phyloP scores from a whole-genome alignment of 2,329 filamentous ascomycete species.

The Claviceps africana region DNA sequence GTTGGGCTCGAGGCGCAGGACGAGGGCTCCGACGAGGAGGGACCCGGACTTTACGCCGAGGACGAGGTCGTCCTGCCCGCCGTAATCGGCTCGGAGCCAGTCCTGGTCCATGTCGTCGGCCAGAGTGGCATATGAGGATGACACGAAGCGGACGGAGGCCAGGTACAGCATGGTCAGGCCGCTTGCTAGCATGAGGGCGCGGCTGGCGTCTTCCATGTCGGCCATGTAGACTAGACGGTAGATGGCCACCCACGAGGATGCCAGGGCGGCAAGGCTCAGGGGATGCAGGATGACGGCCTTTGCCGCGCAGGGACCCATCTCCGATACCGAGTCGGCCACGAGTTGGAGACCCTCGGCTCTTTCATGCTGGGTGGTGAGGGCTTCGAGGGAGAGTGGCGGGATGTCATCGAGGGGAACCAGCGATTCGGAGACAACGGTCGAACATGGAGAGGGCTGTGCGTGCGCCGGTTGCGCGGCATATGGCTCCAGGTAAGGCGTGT shows the following conservation, averaged over 20 bases:
- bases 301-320: constrained; percentile 61
- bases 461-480: constrained; percentile 21
- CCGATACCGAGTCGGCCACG: constrained; percentile 67
- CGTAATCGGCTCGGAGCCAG: constrained; percentile 37
- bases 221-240: constrained; percentile 33
- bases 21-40: constrained; percentile 55
- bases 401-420: constrained; percentile 31
- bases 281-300: constrained; percentile 51
- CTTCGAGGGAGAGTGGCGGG: constrained; percentile 49
- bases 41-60: constrained; percentile 54
- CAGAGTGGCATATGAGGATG: constrained; percentile 45
- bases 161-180: constrained; percentile 52
- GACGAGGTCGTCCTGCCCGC: constrained; percentile 37
- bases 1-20: constrained; percentile 48
- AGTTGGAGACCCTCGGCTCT: constrained; percentile 56
- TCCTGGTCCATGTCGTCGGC: constrained; percentile 48
- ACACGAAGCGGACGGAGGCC: constrained; percentile 44
- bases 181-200: constrained; percentile 42
- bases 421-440: constrained; percentile 31
- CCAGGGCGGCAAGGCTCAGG: constrained; percentile 34
- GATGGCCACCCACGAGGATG: constrained; percentile 26
- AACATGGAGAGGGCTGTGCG: constrained; percentile 37
- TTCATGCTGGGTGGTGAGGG: constrained; percentile 40
- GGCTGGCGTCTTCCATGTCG: constrained; percentile 30
- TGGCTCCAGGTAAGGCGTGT: constrained; percentile 50